phyloP scores from a whole-genome alignment of 257 asterid species.

The Perilla frutescens region DNA sequence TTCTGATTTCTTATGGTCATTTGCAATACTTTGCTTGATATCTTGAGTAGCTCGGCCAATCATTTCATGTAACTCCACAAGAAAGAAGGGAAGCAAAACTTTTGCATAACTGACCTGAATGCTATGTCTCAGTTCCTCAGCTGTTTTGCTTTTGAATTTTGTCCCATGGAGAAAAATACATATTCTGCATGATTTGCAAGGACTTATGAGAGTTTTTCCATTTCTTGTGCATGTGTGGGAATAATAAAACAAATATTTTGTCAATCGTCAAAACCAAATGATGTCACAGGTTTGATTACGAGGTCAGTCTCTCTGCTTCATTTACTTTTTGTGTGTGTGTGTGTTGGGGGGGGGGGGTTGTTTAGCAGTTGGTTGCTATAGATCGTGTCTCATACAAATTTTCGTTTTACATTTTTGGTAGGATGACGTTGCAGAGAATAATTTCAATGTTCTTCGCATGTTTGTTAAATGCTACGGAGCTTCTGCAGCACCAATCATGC shows the following conservation, averaged over 20 bases:
- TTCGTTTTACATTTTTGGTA: conserved; percentile 29
- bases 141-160: neutral
- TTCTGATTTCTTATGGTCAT: neutral
- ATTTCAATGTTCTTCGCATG: conserved; percentile 89
- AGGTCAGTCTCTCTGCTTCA: conserved; percentile 55
- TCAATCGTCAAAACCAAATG: conserved; percentile 41
- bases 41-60: neutral
- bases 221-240: conserved; percentile 52
- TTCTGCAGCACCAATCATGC: conserved; percentile 74
- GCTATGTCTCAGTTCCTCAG: no score
- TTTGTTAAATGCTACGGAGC: conserved; percentile 77
- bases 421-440: conserved; percentile 84
- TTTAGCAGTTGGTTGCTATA: neutral
- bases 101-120: no score
- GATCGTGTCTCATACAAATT: neutral
- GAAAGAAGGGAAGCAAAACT: no score
- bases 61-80: neutral
- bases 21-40: neutral
- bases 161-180: neutral
- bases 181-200: neutral
- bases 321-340: neutral
- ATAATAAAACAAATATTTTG: conserved; percentile 39
- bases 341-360: neutral
- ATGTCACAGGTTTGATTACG: conserved; percentile 83
- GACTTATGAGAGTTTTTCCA: conserved; percentile 12